phyloP scores from a whole-genome alignment of 805 yeast genomes.

The Pichia nanzhaoensis region DNA sequence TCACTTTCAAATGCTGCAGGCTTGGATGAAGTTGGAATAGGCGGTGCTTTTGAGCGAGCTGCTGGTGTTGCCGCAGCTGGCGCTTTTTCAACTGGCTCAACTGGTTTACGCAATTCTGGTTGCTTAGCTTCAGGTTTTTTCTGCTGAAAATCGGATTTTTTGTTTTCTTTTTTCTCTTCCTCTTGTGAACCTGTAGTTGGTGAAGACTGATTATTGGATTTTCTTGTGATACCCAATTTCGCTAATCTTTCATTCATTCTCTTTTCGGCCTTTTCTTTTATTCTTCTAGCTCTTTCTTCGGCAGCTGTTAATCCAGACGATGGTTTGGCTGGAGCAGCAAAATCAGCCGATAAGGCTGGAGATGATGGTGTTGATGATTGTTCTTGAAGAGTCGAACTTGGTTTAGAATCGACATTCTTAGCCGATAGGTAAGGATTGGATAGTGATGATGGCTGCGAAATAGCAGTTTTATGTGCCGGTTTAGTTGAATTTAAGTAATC shows the following conservation, averaged over 20 bases:
- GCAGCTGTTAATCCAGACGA: constrained; percentile 29
- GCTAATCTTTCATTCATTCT: constrained; percentile 84
- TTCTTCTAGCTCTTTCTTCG: constrained; percentile 69
- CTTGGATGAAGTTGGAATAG: constrained; percentile 3
- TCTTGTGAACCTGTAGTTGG: constrained; percentile 13
- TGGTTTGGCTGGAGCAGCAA: neutral
- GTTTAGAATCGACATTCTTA: neutral
- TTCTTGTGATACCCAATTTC: constrained; percentile 53
- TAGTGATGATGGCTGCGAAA: neutral
- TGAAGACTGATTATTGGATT: constrained; percentile 5
- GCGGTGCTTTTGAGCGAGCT: constrained; percentile 10
- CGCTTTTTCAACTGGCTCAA: neutral
- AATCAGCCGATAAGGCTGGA: neutral
- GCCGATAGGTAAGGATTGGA: constrained; percentile 8
- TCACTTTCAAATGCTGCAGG: constrained; percentile 12
- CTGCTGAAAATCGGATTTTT: too few relatives aligned
- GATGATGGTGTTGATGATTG: constrained; percentile 11
- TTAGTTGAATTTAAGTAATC: constrained; percentile 39
- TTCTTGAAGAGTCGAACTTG: neutral
- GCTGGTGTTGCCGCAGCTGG: constrained; percentile 19
- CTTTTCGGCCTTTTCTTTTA: constrained; percentile 74
- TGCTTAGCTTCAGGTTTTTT: constrained; percentile 1
- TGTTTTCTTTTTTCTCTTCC: too few relatives aligned
- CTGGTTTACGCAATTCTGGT: neutral
- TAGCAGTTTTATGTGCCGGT: constrained; percentile 16